Evolutionary conservation across 345 rosid genomes (phyloP).

Genomic region (Durio zibethinus): DNA sequence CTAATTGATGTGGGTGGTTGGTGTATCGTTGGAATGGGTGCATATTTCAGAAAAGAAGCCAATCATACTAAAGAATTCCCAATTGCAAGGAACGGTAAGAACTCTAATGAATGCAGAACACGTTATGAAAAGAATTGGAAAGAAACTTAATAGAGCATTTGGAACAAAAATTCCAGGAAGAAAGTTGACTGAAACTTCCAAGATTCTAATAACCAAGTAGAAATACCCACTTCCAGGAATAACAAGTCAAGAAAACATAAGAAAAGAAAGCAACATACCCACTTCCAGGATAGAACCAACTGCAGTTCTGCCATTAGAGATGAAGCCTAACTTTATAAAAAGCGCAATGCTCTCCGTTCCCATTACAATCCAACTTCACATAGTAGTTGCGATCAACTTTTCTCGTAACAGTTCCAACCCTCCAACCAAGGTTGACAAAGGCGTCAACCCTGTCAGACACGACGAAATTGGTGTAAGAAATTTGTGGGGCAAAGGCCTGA

Average conservation of each 20-base stretch:
- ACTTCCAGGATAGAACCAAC: constrained; percentile 19
- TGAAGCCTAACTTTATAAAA: constrained; percentile 22
- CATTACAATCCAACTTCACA: constrained; percentile 24
- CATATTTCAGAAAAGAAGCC: neutral
- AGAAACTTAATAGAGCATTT: neutral
- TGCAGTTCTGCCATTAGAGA: constrained; percentile 26
- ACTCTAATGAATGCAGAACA: neutral
- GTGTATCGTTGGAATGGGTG: constrained; percentile 1
- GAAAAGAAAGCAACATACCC: constrained; percentile 9
- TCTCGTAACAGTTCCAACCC: constrained; percentile 20
- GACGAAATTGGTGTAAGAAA: neutral
- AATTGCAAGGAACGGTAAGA: neutral
- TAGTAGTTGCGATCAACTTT: constrained; percentile 23
- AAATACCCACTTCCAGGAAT: neutral
- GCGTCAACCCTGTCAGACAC: constrained; percentile 29
- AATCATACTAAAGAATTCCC: neutral
- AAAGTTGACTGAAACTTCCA: neutral
- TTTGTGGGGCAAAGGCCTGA: constrained; percentile 28
- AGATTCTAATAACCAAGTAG: neutral
- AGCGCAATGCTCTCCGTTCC: constrained; percentile 19
- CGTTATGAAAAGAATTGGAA: neutral
- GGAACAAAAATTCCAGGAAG: neutral
- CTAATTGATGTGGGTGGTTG: neutral
- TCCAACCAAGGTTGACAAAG: constrained; percentile 26
- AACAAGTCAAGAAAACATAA: neutral